phyloP scores from a whole-genome alignment of 805 yeast genomes.

The Zygoascus tannicola region DNA sequence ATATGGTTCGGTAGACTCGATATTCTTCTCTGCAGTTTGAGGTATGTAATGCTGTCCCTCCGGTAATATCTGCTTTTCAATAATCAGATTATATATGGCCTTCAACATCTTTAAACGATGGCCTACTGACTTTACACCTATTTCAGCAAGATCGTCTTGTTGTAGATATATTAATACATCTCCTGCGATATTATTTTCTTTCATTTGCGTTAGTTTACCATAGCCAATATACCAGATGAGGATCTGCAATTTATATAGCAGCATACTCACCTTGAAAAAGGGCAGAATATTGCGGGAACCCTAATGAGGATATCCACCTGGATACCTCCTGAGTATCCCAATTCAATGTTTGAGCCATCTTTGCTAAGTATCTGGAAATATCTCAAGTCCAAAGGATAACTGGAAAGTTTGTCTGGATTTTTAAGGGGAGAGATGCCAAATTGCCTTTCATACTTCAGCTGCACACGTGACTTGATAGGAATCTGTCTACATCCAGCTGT shows the following conservation, averaged over 20 bases:
- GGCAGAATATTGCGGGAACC: not conserved
- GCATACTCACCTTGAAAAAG: not conserved
- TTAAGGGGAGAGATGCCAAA: no score
- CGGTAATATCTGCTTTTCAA: conserved; percentile 12
- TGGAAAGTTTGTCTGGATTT: no score
- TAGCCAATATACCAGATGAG: no score
- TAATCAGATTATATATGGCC: conserved; percentile 46
- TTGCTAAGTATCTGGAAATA: no score
- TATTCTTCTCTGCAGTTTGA: conserved; percentile 19
- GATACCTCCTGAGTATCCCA: not conserved
- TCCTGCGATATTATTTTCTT: conserved; percentile 60
- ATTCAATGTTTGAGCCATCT: not conserved
- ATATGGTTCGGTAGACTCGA: conserved; percentile 19
- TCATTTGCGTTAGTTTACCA: conserved; percentile 28
- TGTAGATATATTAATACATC: conserved; percentile 59
- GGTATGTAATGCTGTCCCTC: conserved; percentile 26
- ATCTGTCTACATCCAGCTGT: no score
- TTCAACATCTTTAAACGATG: conserved; percentile 53
- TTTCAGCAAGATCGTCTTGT: conserved; percentile 61
- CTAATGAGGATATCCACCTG: not conserved
- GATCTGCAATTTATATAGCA: no score
- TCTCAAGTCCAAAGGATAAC: no score
- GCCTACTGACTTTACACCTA: conserved; percentile 49
- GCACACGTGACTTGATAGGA: no score
- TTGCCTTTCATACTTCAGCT: no score